Base-by-base conservation (phyloP, 257 asterid genomes). In the Solanum boliviense region DNA sequence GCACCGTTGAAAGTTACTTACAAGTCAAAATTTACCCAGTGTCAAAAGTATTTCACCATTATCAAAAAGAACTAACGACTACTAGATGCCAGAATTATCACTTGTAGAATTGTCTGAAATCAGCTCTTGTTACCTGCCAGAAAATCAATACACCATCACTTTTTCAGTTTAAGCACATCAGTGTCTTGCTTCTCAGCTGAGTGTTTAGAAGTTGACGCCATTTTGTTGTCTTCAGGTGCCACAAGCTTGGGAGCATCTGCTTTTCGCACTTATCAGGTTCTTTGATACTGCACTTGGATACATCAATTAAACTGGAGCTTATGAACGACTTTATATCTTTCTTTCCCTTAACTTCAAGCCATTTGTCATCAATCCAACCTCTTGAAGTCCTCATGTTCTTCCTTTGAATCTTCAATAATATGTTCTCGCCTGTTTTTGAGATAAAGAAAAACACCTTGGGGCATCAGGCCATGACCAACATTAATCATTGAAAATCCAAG, bases 281-380 rank as follows among this genome's bases (percentile, higher is more conserved):
- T 56, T 56, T 56, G 65, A 56, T 56, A 56, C 65, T 18, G 65
- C n/a, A 7, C 10, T 56, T 56, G 65, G n/a, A 56, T 56, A 18
- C n/a, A 18, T 56, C n/a, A 18, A 11, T 56, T 56, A 56, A 56
- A 56, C 65, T 56, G 0, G 70, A 60, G 70, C 70, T 23, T 60
- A 93, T 36, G 38, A 89, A 79, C 36, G 94, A 89, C 46, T 88
- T 89, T 86, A 95, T 90, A 68, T 94, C 93, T 9, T 86, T 89
- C 84, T 90, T 93, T 6, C 88, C 60, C 71, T 71, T 83, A 32
- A 92, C 65, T 48, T 90, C 90, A 20, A 89, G 85, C 98, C 98
- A 95, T 87, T 89, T 86, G 62, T 87, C 35, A 68, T 89, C 88
- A 3, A 92, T 8, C 96, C 98, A 94, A 27, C 93, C 98, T 86